Evolutionary conservation across 31 red algal species (phyloP).

Genomic region (Odonthalia washingtoniensis): DNA sequence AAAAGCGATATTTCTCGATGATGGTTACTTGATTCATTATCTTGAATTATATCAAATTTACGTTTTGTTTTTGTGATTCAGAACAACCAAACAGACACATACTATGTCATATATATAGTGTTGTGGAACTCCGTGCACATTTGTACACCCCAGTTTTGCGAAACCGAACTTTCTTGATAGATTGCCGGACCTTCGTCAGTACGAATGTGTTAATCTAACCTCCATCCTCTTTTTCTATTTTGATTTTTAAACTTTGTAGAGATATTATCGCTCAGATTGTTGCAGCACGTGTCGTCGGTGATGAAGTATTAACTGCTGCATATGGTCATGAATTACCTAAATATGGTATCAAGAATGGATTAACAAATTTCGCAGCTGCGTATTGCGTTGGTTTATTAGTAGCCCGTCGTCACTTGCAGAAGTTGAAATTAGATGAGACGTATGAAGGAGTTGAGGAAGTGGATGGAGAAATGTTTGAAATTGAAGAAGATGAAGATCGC

Average conservation of each 20-base stretch:
- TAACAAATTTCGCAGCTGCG: constrained; percentile 98
- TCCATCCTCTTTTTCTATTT: background rate
- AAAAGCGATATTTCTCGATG: too few species aligned
- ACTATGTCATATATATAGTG: too few species aligned
- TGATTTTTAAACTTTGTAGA: constrained; percentile 44
- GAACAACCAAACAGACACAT: too few species aligned
- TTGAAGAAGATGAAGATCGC: constrained; percentile 92
- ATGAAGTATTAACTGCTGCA: constrained; percentile 90
- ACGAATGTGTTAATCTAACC: background rate
- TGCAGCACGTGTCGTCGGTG: constrained; percentile 81
- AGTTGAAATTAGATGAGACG: constrained; percentile 83
- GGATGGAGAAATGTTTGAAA: constrained; percentile 94
- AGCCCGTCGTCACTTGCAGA: constrained; percentile 88
- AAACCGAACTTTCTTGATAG: too few species aligned
- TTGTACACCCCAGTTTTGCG: constrained; percentile 16
- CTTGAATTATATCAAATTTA: too few species aligned
- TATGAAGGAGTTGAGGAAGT: constrained; percentile 92
- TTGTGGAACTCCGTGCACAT: too few species aligned
- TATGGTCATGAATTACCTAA: constrained; percentile 98
- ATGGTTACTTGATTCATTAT: too few species aligned
- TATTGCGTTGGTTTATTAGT: constrained; percentile 92
- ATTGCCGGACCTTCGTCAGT: constrained; percentile 36
- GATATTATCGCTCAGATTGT: constrained; percentile 97
- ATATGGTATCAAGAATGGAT: constrained; percentile 95
- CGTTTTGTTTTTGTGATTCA: too few species aligned